Conservation (phyloP, 257 asterid species). For the Petunia secreta region DNA sequence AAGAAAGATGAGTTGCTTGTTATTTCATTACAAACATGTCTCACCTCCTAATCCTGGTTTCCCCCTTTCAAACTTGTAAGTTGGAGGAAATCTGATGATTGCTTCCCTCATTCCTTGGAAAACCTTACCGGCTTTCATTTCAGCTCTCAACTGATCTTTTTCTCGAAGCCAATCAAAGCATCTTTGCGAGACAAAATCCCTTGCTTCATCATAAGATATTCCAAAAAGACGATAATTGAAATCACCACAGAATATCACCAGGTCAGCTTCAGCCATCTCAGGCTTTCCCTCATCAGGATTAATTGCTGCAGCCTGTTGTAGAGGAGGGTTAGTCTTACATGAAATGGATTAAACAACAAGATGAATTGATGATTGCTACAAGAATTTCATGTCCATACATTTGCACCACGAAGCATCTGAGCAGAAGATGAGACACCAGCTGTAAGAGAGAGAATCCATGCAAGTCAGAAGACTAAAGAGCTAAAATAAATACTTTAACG, state of each 20-base stretch:
- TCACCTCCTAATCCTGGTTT: conserved; percentile 97
- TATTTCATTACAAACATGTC: background rate
- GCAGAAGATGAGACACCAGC: conserved; percentile 93
- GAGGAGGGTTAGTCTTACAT: background rate
- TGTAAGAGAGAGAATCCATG: conserved; percentile 73
- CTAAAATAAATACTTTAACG: conserved; percentile 54
- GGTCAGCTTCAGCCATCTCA: conserved; percentile 92
- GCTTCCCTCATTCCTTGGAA: conserved; percentile 99
- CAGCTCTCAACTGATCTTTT: conserved; percentile 90
- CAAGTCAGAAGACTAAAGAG: conserved; percentile 73
- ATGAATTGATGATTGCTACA: background rate
- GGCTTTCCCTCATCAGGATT: conserved; percentile 83
- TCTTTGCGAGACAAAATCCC: conserved; percentile 96
- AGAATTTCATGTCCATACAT: conserved; percentile 46
- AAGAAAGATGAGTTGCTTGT: background rate
- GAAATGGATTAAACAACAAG: conserved; percentile 7
- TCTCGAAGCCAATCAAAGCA: conserved; percentile 99
- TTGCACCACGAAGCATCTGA: conserved; percentile 73
- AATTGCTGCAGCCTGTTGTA: conserved; percentile 44
- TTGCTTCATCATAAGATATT: conserved; percentile 94
- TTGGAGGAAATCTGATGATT: conserved; percentile 87
- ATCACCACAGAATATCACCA: conserved; percentile 88
- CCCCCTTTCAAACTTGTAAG: conserved; percentile 93
- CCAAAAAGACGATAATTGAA: conserved; percentile 95
- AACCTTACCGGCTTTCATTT: conserved; percentile 90